Conservation (phyloP, 1,139 yeast genomes). For the Nakaseomyces glabratus region DNA sequence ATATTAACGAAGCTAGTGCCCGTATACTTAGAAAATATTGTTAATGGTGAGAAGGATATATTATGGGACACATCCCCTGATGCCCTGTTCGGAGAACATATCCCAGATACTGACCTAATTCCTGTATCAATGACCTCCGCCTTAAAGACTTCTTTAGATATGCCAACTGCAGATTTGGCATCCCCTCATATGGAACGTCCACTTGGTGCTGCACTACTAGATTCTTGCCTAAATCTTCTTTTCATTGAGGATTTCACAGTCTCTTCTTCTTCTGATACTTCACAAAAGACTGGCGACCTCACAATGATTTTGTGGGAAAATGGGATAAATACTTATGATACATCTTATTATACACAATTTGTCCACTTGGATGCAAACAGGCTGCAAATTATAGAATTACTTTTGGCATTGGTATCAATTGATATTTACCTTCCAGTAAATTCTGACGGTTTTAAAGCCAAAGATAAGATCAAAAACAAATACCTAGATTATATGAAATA, state of each 20-base stretch:
- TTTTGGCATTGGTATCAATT: slow-evolving; percentile 39
- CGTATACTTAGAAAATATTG: slow-evolving; percentile 44
- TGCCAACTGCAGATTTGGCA: slow-evolving; percentile 2
- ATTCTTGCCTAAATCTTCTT: slow-evolving; percentile 42
- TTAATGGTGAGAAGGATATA: slow-evolving; percentile 1
- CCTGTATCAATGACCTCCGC: slow-evolving; percentile 1
- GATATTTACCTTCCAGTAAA: slow-evolving; percentile 56
- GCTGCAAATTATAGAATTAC: slow-evolving; percentile 52
- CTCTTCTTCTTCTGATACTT: slow-evolving; percentile 39
- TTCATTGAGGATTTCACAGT: slow-evolving; percentile 43
- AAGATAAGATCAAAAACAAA: slow-evolving; percentile 5
- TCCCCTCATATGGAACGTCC: slow-evolving; percentile 22
- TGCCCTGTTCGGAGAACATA: slow-evolving; percentile 4
- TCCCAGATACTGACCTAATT: background rate
- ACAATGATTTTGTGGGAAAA: slow-evolving; percentile 16
- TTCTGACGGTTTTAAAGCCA: slow-evolving; percentile 1
- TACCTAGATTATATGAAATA: slow-evolving; percentile 1
- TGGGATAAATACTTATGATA: slow-evolving; percentile 17
- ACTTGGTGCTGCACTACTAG: slow-evolving; percentile 44
- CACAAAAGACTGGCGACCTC: slow-evolving; percentile 5
- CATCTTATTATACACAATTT: slow-evolving; percentile 31
- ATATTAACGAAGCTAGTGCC: slow-evolving; percentile 62
- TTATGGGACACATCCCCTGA: slow-evolving; percentile 5
- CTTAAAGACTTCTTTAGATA: slow-evolving; percentile 1
- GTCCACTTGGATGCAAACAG: slow-evolving; percentile 55